Evolutionary conservation across 495 filamentous ascomycete species (phyloP), one percentile per base, ranked within the genome.

Genomic region (Penicillium lagena): DNA sequence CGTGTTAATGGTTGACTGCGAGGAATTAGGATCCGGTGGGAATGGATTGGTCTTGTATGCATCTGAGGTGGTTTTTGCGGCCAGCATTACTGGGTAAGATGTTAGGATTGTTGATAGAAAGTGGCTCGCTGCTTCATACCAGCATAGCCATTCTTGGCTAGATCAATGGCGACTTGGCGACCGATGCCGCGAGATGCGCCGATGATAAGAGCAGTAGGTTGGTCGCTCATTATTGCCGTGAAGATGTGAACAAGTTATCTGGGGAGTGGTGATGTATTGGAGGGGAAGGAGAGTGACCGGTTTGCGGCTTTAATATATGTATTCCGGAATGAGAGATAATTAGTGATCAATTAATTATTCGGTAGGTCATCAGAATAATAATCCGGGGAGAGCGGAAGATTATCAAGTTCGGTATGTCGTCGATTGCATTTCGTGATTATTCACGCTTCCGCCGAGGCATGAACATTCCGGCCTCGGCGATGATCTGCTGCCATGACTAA

Each of bases 1-100:
- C 7, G 89, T 94, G 62, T 70, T 87, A 68, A 94, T 89, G 12
- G 89, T 95, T 30, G 87, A 91, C 29, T 75, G 55, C 1, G 65
- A 59, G 13, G 86, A 90, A 62, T 93, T 90, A n/a, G 89, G 88
- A 55, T 91, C 74, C 0, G 88, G 88, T 2, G 87, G 85, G 58
- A 90, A 90, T 4, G 83, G 79, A 6, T 51, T 54, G 29, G 66
- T 62, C 42, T 59, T 69, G 46, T 57, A 57, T 14, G 83, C 77
- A 55, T 83, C 74, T 41, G 83, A 89, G 9, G 76, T 83, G 37
- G 82, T 83, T 60, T 90, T 93, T n/a, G 87, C 86, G 13, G 85
- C 78, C 9, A 91, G 77, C 50, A 90, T 81, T 41, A 93, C 89
- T 94, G 37, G 15, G 10, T 31, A 12, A 17, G 27, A 22, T 37